Evolutionary conservation across 176 grass and related monocot genomes (phyloP).

Genomic region (Hsuehochloa calcarea): DNA sequence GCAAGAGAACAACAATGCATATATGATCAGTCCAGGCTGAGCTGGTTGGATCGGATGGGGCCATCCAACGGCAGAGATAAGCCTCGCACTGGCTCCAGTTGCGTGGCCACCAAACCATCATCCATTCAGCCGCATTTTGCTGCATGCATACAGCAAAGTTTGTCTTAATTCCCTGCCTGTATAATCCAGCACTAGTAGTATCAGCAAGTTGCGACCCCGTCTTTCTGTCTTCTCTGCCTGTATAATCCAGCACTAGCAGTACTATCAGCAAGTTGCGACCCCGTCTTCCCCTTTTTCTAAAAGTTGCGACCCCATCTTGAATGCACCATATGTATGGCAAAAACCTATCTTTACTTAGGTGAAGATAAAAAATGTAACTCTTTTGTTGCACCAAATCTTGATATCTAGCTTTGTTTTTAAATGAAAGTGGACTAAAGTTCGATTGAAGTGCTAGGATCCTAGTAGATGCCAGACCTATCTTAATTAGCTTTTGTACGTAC

Average conservation of each 20-base stretch:
- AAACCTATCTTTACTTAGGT: background rate
- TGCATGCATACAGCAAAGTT: background rate
- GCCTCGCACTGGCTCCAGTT: background rate
- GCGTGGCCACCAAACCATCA: background rate
- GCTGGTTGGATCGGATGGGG: background rate
- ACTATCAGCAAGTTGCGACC: background rate
- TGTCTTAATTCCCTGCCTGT: background rate
- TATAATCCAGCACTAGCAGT: background rate
- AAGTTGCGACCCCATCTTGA: background rate
- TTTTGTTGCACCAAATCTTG: conserved; percentile 19
- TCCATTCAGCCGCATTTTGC: conserved; percentile 1
- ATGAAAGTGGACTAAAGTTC: background rate
- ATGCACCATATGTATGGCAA: background rate
- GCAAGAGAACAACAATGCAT: too few relatives aligned
- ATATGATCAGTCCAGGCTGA: background rate
- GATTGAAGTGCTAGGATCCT: conserved; percentile 14
- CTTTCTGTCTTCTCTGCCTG: background rate
- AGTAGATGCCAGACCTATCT: conserved; percentile 32
- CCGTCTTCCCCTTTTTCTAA: background rate
- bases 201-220: background rate
- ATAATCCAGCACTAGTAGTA: background rate
- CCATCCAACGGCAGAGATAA: background rate
- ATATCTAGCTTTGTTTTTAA: conserved; percentile 18
- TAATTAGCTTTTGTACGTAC: conserved; percentile 20
- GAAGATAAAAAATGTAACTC: background rate